These are phyloP conservation scores for Termitomyces sp. DNA, from an alignment of 768 basidiomycete genomes.

Conservation along the genomic window DNA sequence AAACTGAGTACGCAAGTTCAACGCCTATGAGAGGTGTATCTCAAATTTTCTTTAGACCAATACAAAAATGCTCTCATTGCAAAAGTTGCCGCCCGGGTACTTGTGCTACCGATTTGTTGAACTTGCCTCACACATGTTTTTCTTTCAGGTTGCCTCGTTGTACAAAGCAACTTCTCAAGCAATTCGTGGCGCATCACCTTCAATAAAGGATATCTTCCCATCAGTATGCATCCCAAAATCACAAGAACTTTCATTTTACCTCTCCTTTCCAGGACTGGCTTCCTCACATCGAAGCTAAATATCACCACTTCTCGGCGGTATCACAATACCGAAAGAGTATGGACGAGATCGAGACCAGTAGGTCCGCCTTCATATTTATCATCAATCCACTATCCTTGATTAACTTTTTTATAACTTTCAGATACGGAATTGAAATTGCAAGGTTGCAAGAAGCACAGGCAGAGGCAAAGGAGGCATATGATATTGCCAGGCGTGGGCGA, in stretches of 20 bases:
- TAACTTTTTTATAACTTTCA: constrained; percentile 21
- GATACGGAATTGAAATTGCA: constrained; percentile 86
- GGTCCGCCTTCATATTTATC: constrained; percentile 28
- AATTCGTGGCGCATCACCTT: constrained; percentile 37
- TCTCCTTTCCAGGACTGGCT: constrained; percentile 57
- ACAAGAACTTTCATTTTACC: not conserved
- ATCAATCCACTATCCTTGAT: not conserved
- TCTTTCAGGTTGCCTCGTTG: constrained; percentile 50
- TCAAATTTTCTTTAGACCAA: constrained; percentile 34
- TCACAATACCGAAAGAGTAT: constrained; percentile 85
- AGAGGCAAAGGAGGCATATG: constrained; percentile 66
- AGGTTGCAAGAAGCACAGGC: constrained; percentile 64
- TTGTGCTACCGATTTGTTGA: not conserved
- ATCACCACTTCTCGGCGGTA: constrained; percentile 81
- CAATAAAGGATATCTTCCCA: constrained; percentile 45
- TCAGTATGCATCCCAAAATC: constrained; percentile 33
- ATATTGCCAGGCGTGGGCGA: constrained; percentile 56
- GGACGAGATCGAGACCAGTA: constrained; percentile 78
- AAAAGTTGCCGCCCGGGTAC: constrained; percentile 71
- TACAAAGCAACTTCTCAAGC: constrained; percentile 48
- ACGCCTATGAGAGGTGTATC: constrained; percentile 5
- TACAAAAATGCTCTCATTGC: constrained; percentile 82
- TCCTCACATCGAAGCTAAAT: constrained; percentile 77
- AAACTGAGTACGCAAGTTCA: constrained; percentile 55
- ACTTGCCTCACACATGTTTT: not conserved